A percentile compares a stretch with the other conserved stretches of the same genome.
phyloP scores from a whole-genome alignment of 2,329 filamentous ascomycete species.

The Ophioceras dolichostomum region DNA sequence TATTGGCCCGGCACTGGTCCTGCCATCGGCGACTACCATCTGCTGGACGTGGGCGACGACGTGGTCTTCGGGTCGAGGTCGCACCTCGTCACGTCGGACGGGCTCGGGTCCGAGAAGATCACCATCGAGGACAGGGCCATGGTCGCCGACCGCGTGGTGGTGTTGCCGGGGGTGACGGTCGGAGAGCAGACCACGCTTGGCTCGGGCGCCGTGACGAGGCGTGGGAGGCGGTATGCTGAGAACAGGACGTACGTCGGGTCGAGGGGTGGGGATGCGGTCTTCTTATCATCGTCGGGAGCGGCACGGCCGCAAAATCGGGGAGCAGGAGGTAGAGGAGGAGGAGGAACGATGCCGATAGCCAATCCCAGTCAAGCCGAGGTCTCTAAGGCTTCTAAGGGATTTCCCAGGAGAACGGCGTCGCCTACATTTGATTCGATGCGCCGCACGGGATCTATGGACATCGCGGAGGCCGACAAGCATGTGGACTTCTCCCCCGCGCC shows the following conservation, averaged over 20 bases:
- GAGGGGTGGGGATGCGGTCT: constrained; percentile 35
- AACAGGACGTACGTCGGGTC: constrained; percentile 39
- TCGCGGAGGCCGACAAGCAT: not conserved
- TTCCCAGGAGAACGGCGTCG: no score
- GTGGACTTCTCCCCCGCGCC: not conserved
- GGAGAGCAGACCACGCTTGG: constrained; percentile 37
- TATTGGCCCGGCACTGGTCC: constrained; percentile 48
- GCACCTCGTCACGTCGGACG: constrained; percentile 40
- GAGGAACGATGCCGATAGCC: no score
- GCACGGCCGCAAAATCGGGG: no score
- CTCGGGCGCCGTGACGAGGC: constrained; percentile 36
- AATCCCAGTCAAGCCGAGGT: no score
- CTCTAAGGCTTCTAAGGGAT: no score
- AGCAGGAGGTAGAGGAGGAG: no score
- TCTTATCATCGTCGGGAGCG: constrained; percentile 15
- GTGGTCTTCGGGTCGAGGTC: constrained; percentile 47
- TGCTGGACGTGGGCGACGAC: constrained; percentile 42
- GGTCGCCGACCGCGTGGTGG: constrained; percentile 42
- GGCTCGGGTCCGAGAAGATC: constrained; percentile 31
- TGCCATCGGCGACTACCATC: constrained; percentile 37
- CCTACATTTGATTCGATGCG: not conserved
- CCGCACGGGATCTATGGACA: not conserved
- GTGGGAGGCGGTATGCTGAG: constrained; percentile 28
- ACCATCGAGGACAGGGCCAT: constrained; percentile 35
- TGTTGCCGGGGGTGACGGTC: constrained; percentile 37